Evolutionary conservation across 352 stramenopile genomes (phyloP).

Genomic region (Thraustochytrium striatum): DNA sequence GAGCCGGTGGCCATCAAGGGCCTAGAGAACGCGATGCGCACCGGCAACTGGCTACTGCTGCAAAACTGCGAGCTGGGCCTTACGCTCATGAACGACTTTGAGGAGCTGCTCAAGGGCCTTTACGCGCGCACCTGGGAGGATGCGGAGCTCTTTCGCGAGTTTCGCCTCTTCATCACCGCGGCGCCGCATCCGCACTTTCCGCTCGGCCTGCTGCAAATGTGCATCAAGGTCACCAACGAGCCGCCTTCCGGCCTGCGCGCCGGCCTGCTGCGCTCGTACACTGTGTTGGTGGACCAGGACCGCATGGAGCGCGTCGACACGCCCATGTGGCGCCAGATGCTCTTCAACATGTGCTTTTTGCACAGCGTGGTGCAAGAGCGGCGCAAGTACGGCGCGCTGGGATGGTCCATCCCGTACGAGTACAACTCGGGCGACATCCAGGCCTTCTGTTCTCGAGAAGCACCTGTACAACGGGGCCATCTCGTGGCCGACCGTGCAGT

Average conservation of each 20-base stretch:
- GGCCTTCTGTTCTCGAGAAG: slow-evolving; percentile 95
- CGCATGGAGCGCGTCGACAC: slow-evolving; percentile 62
- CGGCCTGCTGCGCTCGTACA: slow-evolving; percentile 90
- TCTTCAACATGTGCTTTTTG: slow-evolving; percentile 96
- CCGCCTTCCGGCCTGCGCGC: slow-evolving; percentile 89
- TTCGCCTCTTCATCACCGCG: slow-evolving; percentile 94
- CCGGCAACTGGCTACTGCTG: slow-evolving; percentile 94
- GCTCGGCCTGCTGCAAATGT: slow-evolving; percentile 95
- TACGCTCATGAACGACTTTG: slow-evolving; percentile 96
- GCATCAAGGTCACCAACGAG: slow-evolving; percentile 97
- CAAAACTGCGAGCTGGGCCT: slow-evolving; percentile 97
- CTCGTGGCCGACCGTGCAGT: slow-evolving; percentile 95
- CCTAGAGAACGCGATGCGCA: slow-evolving; percentile 90
- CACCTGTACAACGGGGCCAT: slow-evolving; percentile 94
- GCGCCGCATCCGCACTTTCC: slow-evolving; percentile 92
- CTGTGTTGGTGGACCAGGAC: slow-evolving; percentile 98
- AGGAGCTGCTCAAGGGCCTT: slow-evolving; percentile 63
- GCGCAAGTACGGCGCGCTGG: slow-evolving; percentile 95
- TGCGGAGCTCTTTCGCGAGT: slow-evolving; percentile 79
- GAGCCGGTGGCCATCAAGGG: slow-evolving; percentile 93
- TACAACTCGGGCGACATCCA: slow-evolving; percentile 97
- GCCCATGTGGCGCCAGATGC: slow-evolving; percentile 86
- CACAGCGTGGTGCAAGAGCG: slow-evolving; percentile 96
- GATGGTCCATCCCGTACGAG: slow-evolving; percentile 97
- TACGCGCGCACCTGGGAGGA: slow-evolving; percentile 26